phyloP scores from a whole-genome alignment of 2,329 filamentous ascomycete genomes.

The Dichotomopilus funicola region DNA sequence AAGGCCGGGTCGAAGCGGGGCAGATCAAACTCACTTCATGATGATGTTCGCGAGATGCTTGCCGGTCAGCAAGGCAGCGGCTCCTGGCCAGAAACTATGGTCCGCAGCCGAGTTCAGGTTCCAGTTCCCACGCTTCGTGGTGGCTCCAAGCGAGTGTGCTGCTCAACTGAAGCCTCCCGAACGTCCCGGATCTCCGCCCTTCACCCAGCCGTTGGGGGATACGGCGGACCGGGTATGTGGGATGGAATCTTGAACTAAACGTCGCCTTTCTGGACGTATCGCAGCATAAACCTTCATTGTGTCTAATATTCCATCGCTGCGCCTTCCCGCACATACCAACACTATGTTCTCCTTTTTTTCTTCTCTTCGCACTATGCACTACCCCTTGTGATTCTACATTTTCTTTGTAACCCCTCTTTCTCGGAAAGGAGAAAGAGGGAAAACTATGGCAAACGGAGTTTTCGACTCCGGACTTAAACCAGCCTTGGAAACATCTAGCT shows the following conservation, averaged over 20 bases:
- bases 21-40: conserved; percentile 53
- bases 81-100: conserved; percentile 33
- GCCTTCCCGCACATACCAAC: conserved; percentile 16
- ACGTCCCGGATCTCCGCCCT: conserved; percentile 41
- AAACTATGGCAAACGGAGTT: conserved; percentile 11
- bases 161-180: conserved; percentile 51
- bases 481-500: conserved; percentile 20
- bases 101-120: conserved; percentile 35
- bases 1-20: conserved; percentile 51
- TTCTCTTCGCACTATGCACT: conserved; percentile 7
- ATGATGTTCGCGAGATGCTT: conserved; percentile 61
- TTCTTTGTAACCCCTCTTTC: conserved; percentile 18
- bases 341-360: conserved; percentile 6
- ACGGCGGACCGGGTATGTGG: conserved; percentile 60
- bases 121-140: conserved; percentile 34
- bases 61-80: conserved; percentile 29
- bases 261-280: conserved; percentile 1
- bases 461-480: conserved; percentile 14
- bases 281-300: conserved; percentile 1
- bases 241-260: conserved; percentile 52
- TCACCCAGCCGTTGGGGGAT: conserved; percentile 44
- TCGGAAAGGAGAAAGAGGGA: conserved; percentile 3
- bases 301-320: conserved; percentile 11
- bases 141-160: conserved; percentile 60
- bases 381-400: conserved; percentile 20